These are phyloP conservation scores for Aulographum hederae DNA, from an alignment of 2,329 filamentous ascomycete species.

Conservation along the genomic window DNA sequence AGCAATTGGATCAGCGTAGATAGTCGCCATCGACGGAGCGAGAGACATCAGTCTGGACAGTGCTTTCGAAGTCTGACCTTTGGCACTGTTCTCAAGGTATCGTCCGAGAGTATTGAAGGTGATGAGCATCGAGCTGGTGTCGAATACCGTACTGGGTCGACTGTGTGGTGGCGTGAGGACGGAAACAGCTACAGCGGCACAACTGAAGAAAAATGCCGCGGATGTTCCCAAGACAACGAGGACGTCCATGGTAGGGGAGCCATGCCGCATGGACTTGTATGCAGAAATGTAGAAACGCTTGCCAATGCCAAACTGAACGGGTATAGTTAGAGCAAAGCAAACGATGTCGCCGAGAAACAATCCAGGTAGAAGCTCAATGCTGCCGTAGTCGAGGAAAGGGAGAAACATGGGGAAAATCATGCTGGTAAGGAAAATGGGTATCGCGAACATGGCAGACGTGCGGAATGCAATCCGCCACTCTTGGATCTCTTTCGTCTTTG, in stretches of 20 bases:
- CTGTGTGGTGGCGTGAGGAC: constrained; percentile 56
- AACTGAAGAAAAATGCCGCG: constrained; percentile 89
- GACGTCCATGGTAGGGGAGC: constrained; percentile 93
- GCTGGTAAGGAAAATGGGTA: constrained; percentile 80
- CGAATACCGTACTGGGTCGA: constrained; percentile 77
- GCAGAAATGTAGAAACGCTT: constrained; percentile 85
- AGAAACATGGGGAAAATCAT: constrained; percentile 88
- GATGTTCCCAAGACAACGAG: constrained; percentile 87
- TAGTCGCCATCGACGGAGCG: constrained; percentile 89
- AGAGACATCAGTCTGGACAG: constrained; percentile 89
- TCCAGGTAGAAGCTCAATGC: constrained; percentile 46
- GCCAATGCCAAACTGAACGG: constrained; percentile 91
- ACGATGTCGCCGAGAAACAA: constrained; percentile 78
- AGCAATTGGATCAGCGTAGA: constrained; percentile 86
- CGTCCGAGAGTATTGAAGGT: constrained; percentile 86
- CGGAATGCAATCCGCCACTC: constrained; percentile 77
- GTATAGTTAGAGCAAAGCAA: constrained; percentile 69
- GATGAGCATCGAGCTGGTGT: constrained; percentile 96
- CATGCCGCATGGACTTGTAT: constrained; percentile 83
- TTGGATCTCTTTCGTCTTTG: constrained; percentile 90
- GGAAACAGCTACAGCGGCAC: constrained; percentile 72
- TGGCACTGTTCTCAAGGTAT: constrained; percentile 84
- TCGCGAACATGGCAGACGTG: constrained; percentile 59
- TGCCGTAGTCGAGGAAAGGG: constrained; percentile 59
- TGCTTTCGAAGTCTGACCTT: constrained; percentile 89